These are phyloP conservation scores for Solanum chmielewskii DNA, from an alignment of 257 asterid genomes.

Conservation along the genomic window DNA sequence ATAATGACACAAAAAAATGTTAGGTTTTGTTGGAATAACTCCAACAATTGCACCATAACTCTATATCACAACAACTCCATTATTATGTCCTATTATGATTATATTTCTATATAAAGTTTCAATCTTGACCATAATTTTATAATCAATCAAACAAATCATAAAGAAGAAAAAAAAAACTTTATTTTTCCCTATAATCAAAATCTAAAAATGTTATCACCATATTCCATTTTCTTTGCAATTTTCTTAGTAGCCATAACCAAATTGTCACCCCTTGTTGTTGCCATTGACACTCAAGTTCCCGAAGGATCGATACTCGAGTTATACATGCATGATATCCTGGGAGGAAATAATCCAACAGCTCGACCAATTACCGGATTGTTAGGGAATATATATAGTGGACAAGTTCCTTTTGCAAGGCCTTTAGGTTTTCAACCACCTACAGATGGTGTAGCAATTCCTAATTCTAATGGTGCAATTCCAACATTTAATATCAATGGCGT, in stretches of 20 bases:
- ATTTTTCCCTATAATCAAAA: not conserved
- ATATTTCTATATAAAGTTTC: not conserved
- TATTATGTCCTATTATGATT: not conserved
- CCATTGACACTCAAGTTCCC: slow-evolving; percentile 12
- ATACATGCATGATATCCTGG: slow-evolving; percentile 83
- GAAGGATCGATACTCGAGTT: slow-evolving; percentile 40
- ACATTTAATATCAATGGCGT: slow-evolving; percentile 49
- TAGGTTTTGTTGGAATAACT: not conserved
- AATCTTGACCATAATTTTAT: not conserved
- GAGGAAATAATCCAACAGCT: slow-evolving; percentile 85
- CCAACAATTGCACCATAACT: not conserved
- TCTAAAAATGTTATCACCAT: slow-evolving; percentile 24
- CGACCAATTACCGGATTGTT: slow-evolving; percentile 68
- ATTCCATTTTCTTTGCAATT: slow-evolving; percentile 10
- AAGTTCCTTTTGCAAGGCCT: slow-evolving; percentile 84
- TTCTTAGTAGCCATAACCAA: slow-evolving; percentile 23
- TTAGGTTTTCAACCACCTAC: slow-evolving; percentile 56
- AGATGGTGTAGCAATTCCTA: slow-evolving; percentile 65
- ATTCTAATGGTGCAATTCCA: slow-evolving; percentile 70
- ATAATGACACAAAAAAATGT: not conserved
- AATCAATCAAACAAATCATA: not conserved
- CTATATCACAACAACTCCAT: slow-evolving; percentile 11
- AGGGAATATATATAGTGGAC: slow-evolving; percentile 85
- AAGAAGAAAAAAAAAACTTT: not conserved
- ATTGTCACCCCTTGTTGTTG: not conserved